Evolutionary conservation across 768 basidiomycete genomes (phyloP), one percentile per base, ranked within the genome.

Genomic region (Termitomyces sp.): DNA sequence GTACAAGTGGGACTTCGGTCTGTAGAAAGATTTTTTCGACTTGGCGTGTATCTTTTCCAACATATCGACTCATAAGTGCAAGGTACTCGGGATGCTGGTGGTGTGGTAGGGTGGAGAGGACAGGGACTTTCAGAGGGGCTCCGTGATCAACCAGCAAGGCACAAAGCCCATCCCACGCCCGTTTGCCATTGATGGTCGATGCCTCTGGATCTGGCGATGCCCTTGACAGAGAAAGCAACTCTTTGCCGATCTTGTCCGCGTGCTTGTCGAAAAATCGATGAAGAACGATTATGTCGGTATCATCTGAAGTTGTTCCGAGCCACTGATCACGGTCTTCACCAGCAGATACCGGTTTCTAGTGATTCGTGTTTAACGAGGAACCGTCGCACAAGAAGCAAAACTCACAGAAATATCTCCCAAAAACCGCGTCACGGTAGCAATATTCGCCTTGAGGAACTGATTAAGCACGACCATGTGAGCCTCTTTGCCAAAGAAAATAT

Each of bases 401-500:
- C 83, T 57, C 64, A 91, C 91, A 66, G 86, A 83, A 49, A 93
- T 75, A 62, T 89, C 87, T 56, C 83, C 90, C 56, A 95, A 72
- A 73, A 89, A 94, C 39, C 84, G 79, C 2, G 89, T 91, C 30
- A 95, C 84, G 42, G 81, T 84, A 34, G 83, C 75, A 52, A 92
- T 89, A 53, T 91, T 89, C 10, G 76, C 79, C 57, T 78, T 76
- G 30, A 93, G 72, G 73, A 94, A 94, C 13, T 80, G 77, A 68
- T 95, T 95, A 57, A 95, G 70, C 34, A 82, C 77, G 30, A 84
- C 84, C 91, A 95, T 93, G 65, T 93, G 87, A 4, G 85, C 82
- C 65, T 96, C 94, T 70, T 95, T 95, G 12, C 90, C 92, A 64
- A 96, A 96, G 66, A 92, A 86, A 49, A 95, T 88, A 64, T 97